These are phyloP conservation scores for Suillus occidentalis DNA, from an alignment of 768 basidiomycete genomes.

Conservation along the genomic window DNA sequence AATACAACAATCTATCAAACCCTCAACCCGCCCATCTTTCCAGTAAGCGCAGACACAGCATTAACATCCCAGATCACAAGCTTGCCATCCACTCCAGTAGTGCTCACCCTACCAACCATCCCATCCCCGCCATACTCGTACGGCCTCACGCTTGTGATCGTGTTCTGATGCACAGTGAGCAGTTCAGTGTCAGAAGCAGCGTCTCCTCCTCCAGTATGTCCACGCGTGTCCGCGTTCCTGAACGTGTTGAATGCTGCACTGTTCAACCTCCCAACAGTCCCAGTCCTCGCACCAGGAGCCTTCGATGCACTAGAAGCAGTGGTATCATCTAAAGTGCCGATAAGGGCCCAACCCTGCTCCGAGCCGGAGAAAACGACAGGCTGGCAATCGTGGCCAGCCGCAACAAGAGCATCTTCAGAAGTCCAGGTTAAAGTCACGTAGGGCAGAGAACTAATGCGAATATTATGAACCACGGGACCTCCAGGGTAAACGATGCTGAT, in stretches of 20 bases:
- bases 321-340: slow-evolving; percentile 86
- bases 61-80: slow-evolving; percentile 89
- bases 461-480: slow-evolving; percentile 67
- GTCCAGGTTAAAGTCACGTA: slow-evolving; percentile 86
- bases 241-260: slow-evolving; percentile 94
- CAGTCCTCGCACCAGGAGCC: slow-evolving; percentile 43
- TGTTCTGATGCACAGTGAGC: slow-evolving; percentile 95
- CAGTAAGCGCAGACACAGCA: slow-evolving; percentile 51
- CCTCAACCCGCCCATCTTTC: slow-evolving; percentile 50
- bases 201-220: slow-evolving; percentile 35
- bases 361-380: slow-evolving; percentile 84
- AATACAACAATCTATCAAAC: slow-evolving; percentile 26
- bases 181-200: slow-evolving; percentile 66
- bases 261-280: slow-evolving; percentile 74
- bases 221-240: slow-evolving; percentile 85
- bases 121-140: slow-evolving; percentile 59
- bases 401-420: slow-evolving; percentile 77
- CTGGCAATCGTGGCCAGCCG: slow-evolving; percentile 97
- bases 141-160: slow-evolving; percentile 86
- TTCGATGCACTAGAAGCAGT: slow-evolving; percentile 36
- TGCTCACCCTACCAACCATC: slow-evolving; percentile 75
- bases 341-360: slow-evolving; percentile 73
- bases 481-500: slow-evolving; percentile 91
- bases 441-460: slow-evolving; percentile 79
- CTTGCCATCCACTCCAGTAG: slow-evolving; percentile 91